Conservation (phyloP, 2,329 filamentous ascomycete species). For the Ophiostoma populinum region DNA sequence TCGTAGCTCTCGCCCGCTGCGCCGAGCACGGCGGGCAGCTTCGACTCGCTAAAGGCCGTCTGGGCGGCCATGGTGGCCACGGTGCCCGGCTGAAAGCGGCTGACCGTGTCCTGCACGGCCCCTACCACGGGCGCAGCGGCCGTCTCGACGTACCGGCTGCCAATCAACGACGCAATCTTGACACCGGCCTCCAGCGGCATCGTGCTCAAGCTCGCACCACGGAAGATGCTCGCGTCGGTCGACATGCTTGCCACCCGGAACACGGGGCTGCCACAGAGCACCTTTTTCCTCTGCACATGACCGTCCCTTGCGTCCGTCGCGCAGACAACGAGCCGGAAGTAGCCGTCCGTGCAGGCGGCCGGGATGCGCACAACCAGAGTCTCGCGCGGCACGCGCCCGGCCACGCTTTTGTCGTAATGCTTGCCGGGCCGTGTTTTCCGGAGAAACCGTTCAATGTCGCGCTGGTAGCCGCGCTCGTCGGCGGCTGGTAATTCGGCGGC, state of each 20-base stretch:
- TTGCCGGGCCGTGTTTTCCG: conserved; percentile 28
- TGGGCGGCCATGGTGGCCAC: conserved; percentile 24
- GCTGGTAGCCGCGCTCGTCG: conserved; percentile 50
- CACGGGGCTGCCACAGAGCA: conserved; percentile 47
- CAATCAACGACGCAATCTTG: conserved; percentile 35
- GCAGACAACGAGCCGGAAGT: conserved; percentile 50
- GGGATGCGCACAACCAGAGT: conserved; percentile 50
- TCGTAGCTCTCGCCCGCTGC: conserved; percentile 22
- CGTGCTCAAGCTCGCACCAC: conserved; percentile 46
- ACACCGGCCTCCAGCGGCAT: conserved; percentile 49
- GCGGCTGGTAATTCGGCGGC: conserved; percentile 30
- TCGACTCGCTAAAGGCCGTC: conserved; percentile 20
- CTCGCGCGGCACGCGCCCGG: conserved; percentile 35
- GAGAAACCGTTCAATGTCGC: conserved; percentile 48
- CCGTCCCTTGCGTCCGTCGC: conserved; percentile 9
- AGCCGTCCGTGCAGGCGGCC: conserved; percentile 44
- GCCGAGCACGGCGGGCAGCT: conserved; percentile 17
- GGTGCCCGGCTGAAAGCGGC: conserved; percentile 19
- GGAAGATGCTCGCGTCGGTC: conserved; percentile 39
- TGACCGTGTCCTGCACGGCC: conserved; percentile 13
- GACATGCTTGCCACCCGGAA: conserved; percentile 54
- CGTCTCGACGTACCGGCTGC: conserved; percentile 16
- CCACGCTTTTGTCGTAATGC: conserved; percentile 23
- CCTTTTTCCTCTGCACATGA: conserved; percentile 41
- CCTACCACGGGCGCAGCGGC: conserved; percentile 3